Evolutionary conservation across 2,329 filamentous ascomycete species (phyloP), one percentile per base, ranked within the genome.

Genomic region (Aspergillus amoenus): DNA sequence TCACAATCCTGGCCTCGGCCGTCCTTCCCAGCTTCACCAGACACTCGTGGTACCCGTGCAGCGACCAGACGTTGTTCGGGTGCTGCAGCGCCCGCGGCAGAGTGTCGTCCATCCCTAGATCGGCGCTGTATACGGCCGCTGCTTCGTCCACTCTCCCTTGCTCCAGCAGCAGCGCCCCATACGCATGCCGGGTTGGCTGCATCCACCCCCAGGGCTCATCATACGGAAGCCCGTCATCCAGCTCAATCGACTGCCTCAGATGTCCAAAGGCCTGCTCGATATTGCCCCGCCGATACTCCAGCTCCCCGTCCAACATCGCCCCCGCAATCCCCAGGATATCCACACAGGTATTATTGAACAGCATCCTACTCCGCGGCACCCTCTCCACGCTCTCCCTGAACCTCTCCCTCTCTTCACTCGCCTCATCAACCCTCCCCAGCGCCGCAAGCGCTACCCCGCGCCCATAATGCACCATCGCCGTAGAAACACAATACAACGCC

Each of bases 121-220:
- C 86, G 0, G 84, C 84, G 18, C 72, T 75, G 61, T 89, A 90
- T 1, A 85, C 80, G 1, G 68, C 76, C 2, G 79, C 72, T 0
- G 87, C 86, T 48, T 87, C 77, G 22, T 82, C 78, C 0, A 82
- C 74, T n/a, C 75, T 75, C 0, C 82, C 84, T 65, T 88, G 87
- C 66, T 91, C 88, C 12, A 90, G 77, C 30, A 90, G 69, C 3
- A 92, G 76, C 0, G 88, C 88, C 1, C 85, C 88, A 50, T 87
- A 87, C 0, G 88, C 88, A 69, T 91, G 88, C 3, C 88, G 78
- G 0, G 84, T 83, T 0, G 88, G 88, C 67, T 89, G 86, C 88
- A 91, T 90, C 88, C 88, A 91, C 0, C 86, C 87, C 88, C 88
- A 91, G 0, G 89, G 89, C 68, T 92, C 89, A 48, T 88, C 86